These are phyloP conservation scores for Magnusiomyces sp. DNA, from an alignment of 1,139 yeast species.

Conservation along the genomic window DNA sequence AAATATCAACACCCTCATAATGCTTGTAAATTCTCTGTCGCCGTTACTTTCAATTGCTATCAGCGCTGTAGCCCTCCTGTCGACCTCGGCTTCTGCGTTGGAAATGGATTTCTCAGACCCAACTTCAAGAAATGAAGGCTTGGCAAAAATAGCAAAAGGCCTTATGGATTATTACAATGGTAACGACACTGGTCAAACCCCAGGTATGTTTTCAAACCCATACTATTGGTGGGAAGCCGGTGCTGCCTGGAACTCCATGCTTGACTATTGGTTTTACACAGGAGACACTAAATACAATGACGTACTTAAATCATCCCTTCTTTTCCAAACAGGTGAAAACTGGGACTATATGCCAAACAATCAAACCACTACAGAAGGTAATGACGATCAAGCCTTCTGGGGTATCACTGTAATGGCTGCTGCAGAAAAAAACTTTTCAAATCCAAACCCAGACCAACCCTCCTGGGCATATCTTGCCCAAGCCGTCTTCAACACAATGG, in stretches of 20 bases:
- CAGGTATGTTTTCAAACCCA: slow-evolving; percentile 69
- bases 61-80: background rate
- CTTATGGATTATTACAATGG: slow-evolving; percentile 69
- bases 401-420: slow-evolving; percentile 79
- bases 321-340: slow-evolving; percentile 58
- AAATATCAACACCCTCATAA: background rate
- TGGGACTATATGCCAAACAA: slow-evolving; percentile 67
- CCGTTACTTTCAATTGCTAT: background rate
- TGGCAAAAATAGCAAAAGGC: slow-evolving; percentile 52
- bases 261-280: slow-evolving; percentile 59
- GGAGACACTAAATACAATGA: slow-evolving; percentile 52
- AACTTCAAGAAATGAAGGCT: slow-evolving; percentile 34
- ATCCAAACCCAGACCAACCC: slow-evolving; percentile 46
- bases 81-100: slow-evolving; percentile 1
- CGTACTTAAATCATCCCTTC: slow-evolving; percentile 48
- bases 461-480: slow-evolving; percentile 68
- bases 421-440: slow-evolving; percentile 67
- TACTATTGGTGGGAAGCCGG: slow-evolving; percentile 97
- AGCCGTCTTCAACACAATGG: slow-evolving; percentile 85
- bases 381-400: slow-evolving; percentile 92
- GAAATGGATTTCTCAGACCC: slow-evolving; percentile 19
- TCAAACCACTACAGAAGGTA: slow-evolving; percentile 74
- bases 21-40: background rate
- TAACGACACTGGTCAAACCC: slow-evolving; percentile 40
- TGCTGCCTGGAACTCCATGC: slow-evolving; percentile 71